A percentile compares a stretch with the other conserved stretches of the same genome.
These are phyloP conservation scores for Ophiostoma triangulosporum DNA, from an alignment of 2,329 filamentous ascomycete species.

Conservation along the genomic window DNA sequence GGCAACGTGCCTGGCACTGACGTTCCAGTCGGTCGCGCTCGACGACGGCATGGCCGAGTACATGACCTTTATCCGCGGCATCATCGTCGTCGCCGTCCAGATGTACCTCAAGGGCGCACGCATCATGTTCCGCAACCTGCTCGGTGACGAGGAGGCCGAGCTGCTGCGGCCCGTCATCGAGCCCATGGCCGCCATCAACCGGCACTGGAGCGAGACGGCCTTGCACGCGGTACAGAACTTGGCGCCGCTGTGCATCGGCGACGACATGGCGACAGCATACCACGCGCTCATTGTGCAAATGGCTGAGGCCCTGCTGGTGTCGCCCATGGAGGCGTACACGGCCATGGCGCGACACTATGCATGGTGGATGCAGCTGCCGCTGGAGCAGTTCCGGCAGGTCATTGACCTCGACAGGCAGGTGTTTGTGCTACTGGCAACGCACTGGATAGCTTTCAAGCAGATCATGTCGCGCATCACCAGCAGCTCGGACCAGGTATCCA, in stretches of 20 bases:
- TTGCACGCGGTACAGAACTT: slow-evolving; percentile 29
- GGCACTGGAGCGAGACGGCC: slow-evolving; percentile 33
- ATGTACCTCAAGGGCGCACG: slow-evolving; percentile 39
- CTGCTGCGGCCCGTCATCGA: slow-evolving; percentile 32
- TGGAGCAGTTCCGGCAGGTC: slow-evolving; percentile 36
- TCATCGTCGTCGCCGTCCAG: slow-evolving; percentile 40
- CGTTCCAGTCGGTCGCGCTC: slow-evolving; percentile 43
- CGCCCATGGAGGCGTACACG: slow-evolving; percentile 41
- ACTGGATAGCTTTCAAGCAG: slow-evolving; percentile 42
- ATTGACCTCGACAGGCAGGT: slow-evolving; percentile 33
- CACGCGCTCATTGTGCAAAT: slow-evolving; percentile 31
- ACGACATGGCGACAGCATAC: slow-evolving; percentile 32
- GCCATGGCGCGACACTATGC: slow-evolving; percentile 35
- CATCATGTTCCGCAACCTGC: slow-evolving; percentile 36
- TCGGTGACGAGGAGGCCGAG: slow-evolving; percentile 26
- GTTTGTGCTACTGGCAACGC: slow-evolving; percentile 33
- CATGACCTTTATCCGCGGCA: slow-evolving; percentile 46
- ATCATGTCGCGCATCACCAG: slow-evolving; percentile 36
- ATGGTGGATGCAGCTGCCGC: slow-evolving; percentile 46
- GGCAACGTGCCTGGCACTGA: slow-evolving; percentile 45
- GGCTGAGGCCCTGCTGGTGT: slow-evolving; percentile 36
- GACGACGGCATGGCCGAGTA: slow-evolving; percentile 46
- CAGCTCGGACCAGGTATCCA: slow-evolving; percentile 12
- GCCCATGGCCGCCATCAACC: slow-evolving; percentile 27
- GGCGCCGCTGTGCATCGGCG: slow-evolving; percentile 27